Base-by-base conservation (phyloP, 352 stramenopile genomes). In the Globisporangium yorkense region DNA sequence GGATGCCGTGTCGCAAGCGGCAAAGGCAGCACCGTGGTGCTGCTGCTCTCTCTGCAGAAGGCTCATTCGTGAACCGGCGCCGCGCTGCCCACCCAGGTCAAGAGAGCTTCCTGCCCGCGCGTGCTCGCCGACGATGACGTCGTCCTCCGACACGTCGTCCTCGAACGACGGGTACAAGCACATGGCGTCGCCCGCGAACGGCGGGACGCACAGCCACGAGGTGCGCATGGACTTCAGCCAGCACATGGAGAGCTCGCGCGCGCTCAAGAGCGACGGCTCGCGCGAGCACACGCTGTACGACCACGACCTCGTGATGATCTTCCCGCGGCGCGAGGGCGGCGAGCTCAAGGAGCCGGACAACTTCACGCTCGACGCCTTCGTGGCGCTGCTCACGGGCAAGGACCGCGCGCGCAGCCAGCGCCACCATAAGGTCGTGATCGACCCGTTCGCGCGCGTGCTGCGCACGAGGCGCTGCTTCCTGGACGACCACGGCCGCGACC, bases 221-320 rank as follows among this genome's bases (percentile, higher is more conserved):
- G 61, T 83, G 35, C 59, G 68, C 37, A 71, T 83, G 68, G 68
- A 83, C 31, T 76, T 76, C 21, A 64, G 51, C 56, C 74, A 62
- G 47, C 62, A 70, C 52, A 77, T 80, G 68, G 61, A 70, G 50
- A 35, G 65, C 57, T 35, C 31, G 31, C 16, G 47, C 29, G 31
- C 31, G 18, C 29, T 9, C 49, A 29, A 27, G n/a, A 40, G 33
- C 16, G n/a, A 18, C 50, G 57, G 63, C 27, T 54, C 49, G 27
- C 74, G 60, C 27, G 72, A 80, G 35, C 84, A 80, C 63, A 72
- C 67, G 56, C 47, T 90, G 57, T 89, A 89, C 74, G 83, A 84
- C 54, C 66, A 85, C 57, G 83, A 92, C 60, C 65, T 93, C 50
- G 83, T 93, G 55, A 82, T 93, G 78, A 82, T 91, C 63, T 93